Percentiles rank a stretch among this genome's conserved stretches.
These are phyloP conservation scores for Sporothrix humicola DNA, from an alignment of 2,329 filamentous ascomycete species.

Conservation along the genomic window DNA sequence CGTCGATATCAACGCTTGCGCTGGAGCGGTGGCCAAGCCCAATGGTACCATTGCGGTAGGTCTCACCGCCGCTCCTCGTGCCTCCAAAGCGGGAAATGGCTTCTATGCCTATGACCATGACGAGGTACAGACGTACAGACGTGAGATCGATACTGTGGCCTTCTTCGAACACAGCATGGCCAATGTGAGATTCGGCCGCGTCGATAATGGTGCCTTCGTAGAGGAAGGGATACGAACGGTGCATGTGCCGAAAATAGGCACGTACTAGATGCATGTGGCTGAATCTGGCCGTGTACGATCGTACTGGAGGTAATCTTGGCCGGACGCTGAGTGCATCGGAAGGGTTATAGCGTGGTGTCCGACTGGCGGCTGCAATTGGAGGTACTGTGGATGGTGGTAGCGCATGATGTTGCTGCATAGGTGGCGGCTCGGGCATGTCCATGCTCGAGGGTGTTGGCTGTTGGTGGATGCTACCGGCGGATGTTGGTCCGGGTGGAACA, in stretches of 20 bases:
- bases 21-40: conserved; percentile 5
- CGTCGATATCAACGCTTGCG: conserved; percentile 9
- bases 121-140: conserved; percentile 49
- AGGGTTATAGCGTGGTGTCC: conserved; percentile 10
- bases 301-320: conserved; percentile 22
- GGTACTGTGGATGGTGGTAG: not conserved
- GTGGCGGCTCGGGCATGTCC: conserved; percentile 20
- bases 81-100: conserved; percentile 48
- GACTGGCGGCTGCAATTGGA: not conserved
- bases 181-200: conserved; percentile 42
- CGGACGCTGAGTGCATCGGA: conserved; percentile 18
- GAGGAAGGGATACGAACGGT: conserved; percentile 54
- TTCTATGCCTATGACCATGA: conserved; percentile 55
- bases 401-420: not conserved
- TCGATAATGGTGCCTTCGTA: conserved; percentile 47
- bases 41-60: not conserved
- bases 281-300: conserved; percentile 23
- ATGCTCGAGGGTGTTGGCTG: conserved; percentile 29
- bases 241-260: conserved; percentile 54
- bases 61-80: conserved; percentile 7
- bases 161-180: conserved; percentile 29
- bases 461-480: conserved; percentile 16
- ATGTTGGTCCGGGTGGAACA: not conserved
- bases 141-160: conserved; percentile 42
- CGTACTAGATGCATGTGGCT: conserved; percentile 45